Evolutionary conservation across 192 early-diverging fungal genomes (phyloP).

Genomic region (Powellomyces hirtus): DNA sequence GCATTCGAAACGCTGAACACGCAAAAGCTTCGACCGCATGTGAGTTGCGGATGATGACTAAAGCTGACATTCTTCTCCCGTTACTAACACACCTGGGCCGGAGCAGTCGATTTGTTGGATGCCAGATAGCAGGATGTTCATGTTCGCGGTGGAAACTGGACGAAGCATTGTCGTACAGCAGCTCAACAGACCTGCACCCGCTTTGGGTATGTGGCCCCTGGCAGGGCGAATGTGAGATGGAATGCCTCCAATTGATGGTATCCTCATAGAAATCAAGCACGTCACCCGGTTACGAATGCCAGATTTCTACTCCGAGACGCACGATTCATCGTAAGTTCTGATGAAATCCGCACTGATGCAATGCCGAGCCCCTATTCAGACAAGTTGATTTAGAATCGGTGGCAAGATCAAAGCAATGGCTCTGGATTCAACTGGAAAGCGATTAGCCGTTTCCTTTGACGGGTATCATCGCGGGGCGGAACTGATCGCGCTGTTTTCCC

Average conservation of each 20-base stretch:
- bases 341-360: background rate
- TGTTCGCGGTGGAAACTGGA: conserved; percentile 51
- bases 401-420: conserved; percentile 50
- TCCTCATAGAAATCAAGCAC: background rate
- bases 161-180: conserved; percentile 26
- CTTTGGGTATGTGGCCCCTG: conserved; percentile 17
- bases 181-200: conserved; percentile 17
- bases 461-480: conserved; percentile 32
- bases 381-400: conserved; percentile 38
- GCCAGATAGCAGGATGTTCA: conserved; percentile 55
- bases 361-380: background rate
- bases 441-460: conserved; percentile 54
- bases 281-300: background rate
- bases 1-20: conserved; percentile 26
- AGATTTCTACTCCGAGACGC: conserved; percentile 34
- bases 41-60: background rate
- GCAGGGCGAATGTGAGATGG: background rate
- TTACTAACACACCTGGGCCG: too few species aligned
- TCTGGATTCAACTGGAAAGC: conserved; percentile 52
- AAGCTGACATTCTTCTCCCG: too few species aligned
- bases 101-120: conserved; percentile 47
- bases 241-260: background rate
- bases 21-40: conserved; percentile 34
- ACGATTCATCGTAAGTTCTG: conserved; percentile 1
- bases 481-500: conserved; percentile 42